These are phyloP conservation scores for Backusella morwellensis DNA, from an alignment of 192 early-diverging fungal genomes.

Conservation along the genomic window DNA sequence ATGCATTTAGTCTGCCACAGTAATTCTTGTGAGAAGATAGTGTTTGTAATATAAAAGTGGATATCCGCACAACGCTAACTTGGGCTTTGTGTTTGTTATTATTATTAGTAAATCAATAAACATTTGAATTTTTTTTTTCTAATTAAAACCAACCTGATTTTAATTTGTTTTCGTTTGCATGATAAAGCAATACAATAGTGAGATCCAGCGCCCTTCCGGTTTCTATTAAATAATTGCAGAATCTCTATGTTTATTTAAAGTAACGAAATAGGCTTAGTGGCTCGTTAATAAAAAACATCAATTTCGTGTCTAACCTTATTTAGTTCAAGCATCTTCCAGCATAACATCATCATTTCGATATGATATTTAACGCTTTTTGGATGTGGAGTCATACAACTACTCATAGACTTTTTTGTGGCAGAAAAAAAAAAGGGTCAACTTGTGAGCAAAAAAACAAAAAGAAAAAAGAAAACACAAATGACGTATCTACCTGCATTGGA, in stretches of 20 bases:
- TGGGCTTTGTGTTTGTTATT: constrained; percentile 41
- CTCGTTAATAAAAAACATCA: not conserved
- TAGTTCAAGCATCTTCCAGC: constrained; percentile 81
- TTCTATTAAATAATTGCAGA: constrained; percentile 58
- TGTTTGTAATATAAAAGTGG: constrained; percentile 64
- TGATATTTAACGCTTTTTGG: constrained; percentile 63
- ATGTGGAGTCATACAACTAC: constrained; percentile 70
- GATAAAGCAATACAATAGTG: constrained; percentile 58
- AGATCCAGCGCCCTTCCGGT: constrained; percentile 61
- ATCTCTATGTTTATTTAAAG: constrained; percentile 46
- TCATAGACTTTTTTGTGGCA: constrained; percentile 39
- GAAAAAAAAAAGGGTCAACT: not conserved
- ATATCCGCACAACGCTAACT: constrained; percentile 72
- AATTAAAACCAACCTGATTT: constrained; percentile 47
- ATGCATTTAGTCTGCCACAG: constrained; percentile 60
- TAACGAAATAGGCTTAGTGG: not conserved
- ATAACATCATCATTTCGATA: constrained; percentile 74
- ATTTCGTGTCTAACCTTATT: constrained; percentile 58
- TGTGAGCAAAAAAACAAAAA: not conserved
- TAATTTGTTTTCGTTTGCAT: constrained; percentile 56
- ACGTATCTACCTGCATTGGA: constrained; percentile 54
- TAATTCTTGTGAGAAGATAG: constrained; percentile 66
- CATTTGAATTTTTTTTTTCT: not conserved
- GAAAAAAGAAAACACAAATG: not conserved
- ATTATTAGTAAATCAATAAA: not conserved